phyloP scores from a whole-genome alignment of 2,329 filamentous ascomycete species.

The Aschersonia sp. region DNA sequence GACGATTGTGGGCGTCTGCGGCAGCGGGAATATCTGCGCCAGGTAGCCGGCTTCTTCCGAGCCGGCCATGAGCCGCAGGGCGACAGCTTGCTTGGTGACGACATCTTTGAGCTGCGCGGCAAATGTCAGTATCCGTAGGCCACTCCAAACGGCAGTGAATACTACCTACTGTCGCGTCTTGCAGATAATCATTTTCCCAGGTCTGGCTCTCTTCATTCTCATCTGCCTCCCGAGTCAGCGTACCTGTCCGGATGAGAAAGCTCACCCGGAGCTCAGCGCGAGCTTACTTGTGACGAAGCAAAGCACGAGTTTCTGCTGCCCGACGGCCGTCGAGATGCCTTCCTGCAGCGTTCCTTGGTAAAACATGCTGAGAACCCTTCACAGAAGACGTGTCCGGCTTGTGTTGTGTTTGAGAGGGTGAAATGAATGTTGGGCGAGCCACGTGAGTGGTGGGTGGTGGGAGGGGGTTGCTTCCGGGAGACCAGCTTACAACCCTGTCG shows the following conservation, averaged over 20 bases:
- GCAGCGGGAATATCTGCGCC: constrained; percentile 68
- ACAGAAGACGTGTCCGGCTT: too few relatives aligned
- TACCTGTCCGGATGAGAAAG: not conserved
- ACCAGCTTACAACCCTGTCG: too few relatives aligned
- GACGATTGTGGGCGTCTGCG: constrained; percentile 62
- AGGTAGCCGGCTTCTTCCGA: constrained; percentile 73
- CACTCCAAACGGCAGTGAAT: not conserved
- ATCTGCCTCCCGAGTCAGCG: constrained; percentile 31
- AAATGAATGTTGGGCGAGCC: too few relatives aligned
- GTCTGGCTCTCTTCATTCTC: constrained; percentile 49
- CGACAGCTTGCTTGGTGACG: constrained; percentile 48
- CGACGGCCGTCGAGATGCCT: constrained; percentile 63
- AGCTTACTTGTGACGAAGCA: constrained; percentile 67
- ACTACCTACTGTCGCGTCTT: constrained; percentile 32
- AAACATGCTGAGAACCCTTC: constrained; percentile 44
- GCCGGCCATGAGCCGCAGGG: constrained; percentile 54
- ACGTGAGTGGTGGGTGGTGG: too few relatives aligned
- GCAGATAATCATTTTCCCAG: constrained; percentile 60
- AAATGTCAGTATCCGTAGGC: constrained; percentile 2
- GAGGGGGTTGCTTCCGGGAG: too few relatives aligned
- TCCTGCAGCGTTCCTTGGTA: constrained; percentile 67
- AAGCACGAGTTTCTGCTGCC: constrained; percentile 61
- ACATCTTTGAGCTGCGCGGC: constrained; percentile 33
- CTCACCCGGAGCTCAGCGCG: not conserved
- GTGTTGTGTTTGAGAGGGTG: not conserved